Base-by-base conservation (phyloP, 2,329 filamentous ascomycete species). In the Diaporthe sp. region DNA sequence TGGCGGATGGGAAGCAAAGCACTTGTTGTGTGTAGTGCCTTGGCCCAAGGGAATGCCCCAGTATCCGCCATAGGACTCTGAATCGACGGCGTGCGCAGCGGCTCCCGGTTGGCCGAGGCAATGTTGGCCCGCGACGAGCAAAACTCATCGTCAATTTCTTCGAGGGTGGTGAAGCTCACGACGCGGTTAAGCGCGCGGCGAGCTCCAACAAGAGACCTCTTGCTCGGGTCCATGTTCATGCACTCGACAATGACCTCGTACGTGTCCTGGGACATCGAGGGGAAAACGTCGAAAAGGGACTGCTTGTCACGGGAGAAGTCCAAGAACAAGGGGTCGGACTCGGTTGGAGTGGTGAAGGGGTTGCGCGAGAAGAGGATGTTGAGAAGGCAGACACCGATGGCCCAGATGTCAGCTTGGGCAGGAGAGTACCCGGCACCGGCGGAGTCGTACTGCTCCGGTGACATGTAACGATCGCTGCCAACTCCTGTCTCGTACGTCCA, bases 391-490 rank as follows among this genome's bases (percentile, higher is more conserved):
- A 99, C 96, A 78, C 97, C 97, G 82, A 99, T 94, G 75, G 97
- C 95, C 97, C 97, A 99, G 80, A 98, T 92, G 84, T 99, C 97
- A 71, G 97, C 97, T 86, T 97, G 92, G 61, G 95, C 94, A 62
- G 97, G 96, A 74, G 95, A 96, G 86, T 99, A 99, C 76, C 97
- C 97, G 78, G 91, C 92, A 77, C 93, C 93, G 79, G 93, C 92
- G 72, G 96, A 95, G 83, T 98, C 96, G 81, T 97, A 98, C 85
- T 99, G 97, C 86, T 99, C 97, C 7, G 97, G 97, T 74, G 97
- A 96, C 97, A 99, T 99, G 87, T 99, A 99, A 74, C 97, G 95
- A 83, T 99, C 97, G 83, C 97, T 98, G 79, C 97, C 97, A 62
- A 99, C 97, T 77, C 94, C 97, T 78, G 94, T 93, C 87, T 99